Evolutionary conservation across 208 protist genomes (phyloP).

Genomic region (Trypanosoma congolense): DNA sequence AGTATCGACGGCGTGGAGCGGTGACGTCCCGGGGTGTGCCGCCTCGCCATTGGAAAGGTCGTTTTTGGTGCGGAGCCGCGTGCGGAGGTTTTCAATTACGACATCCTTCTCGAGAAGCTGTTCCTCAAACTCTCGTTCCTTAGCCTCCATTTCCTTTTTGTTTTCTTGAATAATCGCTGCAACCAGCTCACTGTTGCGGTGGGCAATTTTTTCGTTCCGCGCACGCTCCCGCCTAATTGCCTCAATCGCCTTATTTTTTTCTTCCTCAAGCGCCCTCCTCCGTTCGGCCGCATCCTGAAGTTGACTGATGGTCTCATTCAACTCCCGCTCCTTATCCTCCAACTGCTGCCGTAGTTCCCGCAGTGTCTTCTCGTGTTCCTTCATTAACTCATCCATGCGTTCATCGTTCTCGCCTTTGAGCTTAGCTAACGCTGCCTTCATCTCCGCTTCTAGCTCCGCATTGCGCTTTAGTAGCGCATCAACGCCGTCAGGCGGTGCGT

Average conservation of each 20-base stretch:
- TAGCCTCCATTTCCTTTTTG: conserved; percentile 81
- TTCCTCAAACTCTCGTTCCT: conserved; percentile 81
- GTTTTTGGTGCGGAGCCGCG: conserved; percentile 46
- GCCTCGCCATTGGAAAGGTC: conserved; percentile 28
- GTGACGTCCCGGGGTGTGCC: conserved; percentile 1
- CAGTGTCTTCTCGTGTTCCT: conserved; percentile 15
- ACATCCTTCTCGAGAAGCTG: conserved; percentile 73
- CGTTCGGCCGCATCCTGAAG: conserved; percentile 43
- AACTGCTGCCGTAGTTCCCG: conserved; percentile 27
- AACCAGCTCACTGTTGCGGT: conserved; percentile 76
- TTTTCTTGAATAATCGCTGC: conserved; percentile 80
- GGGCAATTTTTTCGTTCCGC: conserved; percentile 47
- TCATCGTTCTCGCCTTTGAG: conserved; percentile 27
- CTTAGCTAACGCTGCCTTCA: conserved; percentile 45
- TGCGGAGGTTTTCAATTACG: conserved; percentile 72
- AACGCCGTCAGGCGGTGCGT: conserved; percentile 44
- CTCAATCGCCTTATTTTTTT: conserved; percentile 14
- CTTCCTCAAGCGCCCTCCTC: conserved; percentile 49
- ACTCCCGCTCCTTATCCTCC: conserved; percentile 21
- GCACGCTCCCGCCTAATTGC: conserved; percentile 56
- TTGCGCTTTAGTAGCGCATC: conserved; percentile 56
- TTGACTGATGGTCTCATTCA: conserved; percentile 42
- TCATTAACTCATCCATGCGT: conserved; percentile 3
- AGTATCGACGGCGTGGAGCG: conserved; percentile 21
- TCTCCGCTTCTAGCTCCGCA: conserved; percentile 52